Evolutionary conservation across 257 asterid genomes (phyloP).

Genomic region (Solanum dulcamara): DNA sequence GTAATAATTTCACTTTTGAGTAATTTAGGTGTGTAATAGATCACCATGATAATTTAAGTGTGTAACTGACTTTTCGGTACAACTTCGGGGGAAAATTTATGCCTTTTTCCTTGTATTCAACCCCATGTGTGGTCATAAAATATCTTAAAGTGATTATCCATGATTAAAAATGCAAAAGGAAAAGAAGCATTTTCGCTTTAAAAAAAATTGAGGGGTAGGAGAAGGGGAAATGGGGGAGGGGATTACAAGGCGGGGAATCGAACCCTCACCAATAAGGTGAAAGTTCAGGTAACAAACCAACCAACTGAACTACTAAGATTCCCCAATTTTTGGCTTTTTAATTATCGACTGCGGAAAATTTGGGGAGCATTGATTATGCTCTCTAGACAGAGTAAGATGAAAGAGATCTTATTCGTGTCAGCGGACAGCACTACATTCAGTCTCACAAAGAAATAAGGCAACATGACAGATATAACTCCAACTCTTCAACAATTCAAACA

Average conservation of each 20-base stretch:
- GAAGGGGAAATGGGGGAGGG: neutral
- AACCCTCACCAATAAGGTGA: neutral
- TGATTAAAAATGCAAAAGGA: neutral
- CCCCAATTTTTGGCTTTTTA: neutral
- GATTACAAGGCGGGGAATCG: neutral
- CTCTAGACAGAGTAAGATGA: neutral
- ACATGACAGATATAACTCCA: neutral
- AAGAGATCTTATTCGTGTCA: neutral
- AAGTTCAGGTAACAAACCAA: neutral
- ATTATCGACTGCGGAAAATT: neutral
- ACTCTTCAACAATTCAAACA: neutral
- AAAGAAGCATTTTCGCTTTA: neutral
- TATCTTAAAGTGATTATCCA: neutral
- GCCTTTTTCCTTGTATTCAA: too few relatives aligned
- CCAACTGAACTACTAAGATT: neutral
- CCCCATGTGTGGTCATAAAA: neutral
- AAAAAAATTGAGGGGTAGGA: neutral
- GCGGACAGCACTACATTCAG: neutral
- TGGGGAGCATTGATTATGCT: neutral
- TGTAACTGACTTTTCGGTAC: too few relatives aligned
- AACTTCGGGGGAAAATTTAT: too few relatives aligned
- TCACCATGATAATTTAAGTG: too few relatives aligned
- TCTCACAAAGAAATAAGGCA: neutral
- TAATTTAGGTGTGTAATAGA: too few relatives aligned
- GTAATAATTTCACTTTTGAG: too few relatives aligned